Conservation (phyloP, 176 grass and related monocot genomes). For the Elymus sibiricus region DNA sequence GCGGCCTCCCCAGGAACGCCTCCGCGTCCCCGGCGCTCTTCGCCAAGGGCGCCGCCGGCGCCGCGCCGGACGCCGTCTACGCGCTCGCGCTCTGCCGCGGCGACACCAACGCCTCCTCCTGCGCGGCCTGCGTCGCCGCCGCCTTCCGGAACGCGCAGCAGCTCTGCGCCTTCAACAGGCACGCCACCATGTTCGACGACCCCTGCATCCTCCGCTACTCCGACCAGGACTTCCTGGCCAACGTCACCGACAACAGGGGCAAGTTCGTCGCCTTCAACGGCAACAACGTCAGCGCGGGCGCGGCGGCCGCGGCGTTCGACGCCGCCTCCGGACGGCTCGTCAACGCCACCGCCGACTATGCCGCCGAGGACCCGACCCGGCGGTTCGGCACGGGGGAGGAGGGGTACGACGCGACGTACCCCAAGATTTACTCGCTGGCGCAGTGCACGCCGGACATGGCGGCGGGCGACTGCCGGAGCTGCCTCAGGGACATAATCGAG, state of each 20-base stretch:
- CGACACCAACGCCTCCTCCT: constrained; percentile 20
- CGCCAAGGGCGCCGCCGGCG: constrained; percentile 4
- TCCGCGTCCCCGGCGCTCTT: constrained; percentile 17
- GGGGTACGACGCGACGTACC: not conserved
- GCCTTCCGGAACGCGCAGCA: constrained; percentile 26
- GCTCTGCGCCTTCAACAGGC: constrained; percentile 20
- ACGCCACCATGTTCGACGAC: constrained; percentile 40
- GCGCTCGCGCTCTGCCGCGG: constrained; percentile 44
- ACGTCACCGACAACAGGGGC: not conserved
- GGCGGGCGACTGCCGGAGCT: constrained; percentile 28
- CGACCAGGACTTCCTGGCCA: constrained; percentile 29
- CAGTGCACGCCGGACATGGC: constrained; percentile 62
- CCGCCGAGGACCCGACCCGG: constrained; percentile 15
- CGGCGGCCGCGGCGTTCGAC: not conserved
- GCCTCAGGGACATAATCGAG: constrained; percentile 27
- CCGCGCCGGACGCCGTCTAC: constrained; percentile 16
- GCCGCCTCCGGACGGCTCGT: constrained; percentile 31
- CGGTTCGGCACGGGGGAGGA: constrained; percentile 41
- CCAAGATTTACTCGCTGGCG: constrained; percentile 39
- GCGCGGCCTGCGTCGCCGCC: not conserved
- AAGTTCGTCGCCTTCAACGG: not conserved
- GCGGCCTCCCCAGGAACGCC: not conserved
- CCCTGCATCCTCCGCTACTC: constrained; percentile 57
- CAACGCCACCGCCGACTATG: constrained; percentile 30
- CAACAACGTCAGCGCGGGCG: not conserved